These are phyloP conservation scores for Grigorovia yakushimaensis DNA, from an alignment of 805 yeast genomes.

Conservation along the genomic window DNA sequence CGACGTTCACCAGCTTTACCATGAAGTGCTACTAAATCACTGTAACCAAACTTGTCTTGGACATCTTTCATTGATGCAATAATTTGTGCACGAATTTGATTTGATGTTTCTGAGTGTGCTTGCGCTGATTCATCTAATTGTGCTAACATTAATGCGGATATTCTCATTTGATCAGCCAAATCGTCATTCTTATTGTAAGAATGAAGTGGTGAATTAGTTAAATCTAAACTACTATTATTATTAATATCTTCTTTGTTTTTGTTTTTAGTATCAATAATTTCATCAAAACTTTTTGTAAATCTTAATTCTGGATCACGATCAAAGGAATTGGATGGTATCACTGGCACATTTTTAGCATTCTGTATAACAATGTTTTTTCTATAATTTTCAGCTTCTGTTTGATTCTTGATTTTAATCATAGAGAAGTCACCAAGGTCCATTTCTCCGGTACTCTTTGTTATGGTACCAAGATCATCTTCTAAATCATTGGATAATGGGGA, in stretches of 20 bases:
- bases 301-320: constrained; percentile 31
- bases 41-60: constrained; percentile 54
- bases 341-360: constrained; percentile 33
- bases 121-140: constrained; percentile 66
- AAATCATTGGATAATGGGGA: neutral
- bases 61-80: constrained; percentile 66
- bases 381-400: constrained; percentile 35
- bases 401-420: constrained; percentile 44
- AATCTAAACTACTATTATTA: constrained; percentile 19
- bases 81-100: constrained; percentile 62
- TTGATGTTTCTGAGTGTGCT: constrained; percentile 37
- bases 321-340: constrained; percentile 27
- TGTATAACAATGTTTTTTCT: constrained; percentile 33
- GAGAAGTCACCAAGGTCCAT: constrained; percentile 73
- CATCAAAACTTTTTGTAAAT: constrained; percentile 29
- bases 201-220: neutral
- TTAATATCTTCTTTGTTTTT: constrained; percentile 8
- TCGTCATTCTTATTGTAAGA: constrained; percentile 28
- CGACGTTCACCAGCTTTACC: constrained; percentile 87
- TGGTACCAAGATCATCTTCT: neutral
- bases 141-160: constrained; percentile 89
- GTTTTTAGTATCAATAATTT: constrained; percentile 7
- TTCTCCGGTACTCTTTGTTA: constrained; percentile 27
- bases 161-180: constrained; percentile 86
- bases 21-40: constrained; percentile 39